Conservation (phyloP, 73 alveolate genomes). For the Tetrahymena thermophila region DNA sequence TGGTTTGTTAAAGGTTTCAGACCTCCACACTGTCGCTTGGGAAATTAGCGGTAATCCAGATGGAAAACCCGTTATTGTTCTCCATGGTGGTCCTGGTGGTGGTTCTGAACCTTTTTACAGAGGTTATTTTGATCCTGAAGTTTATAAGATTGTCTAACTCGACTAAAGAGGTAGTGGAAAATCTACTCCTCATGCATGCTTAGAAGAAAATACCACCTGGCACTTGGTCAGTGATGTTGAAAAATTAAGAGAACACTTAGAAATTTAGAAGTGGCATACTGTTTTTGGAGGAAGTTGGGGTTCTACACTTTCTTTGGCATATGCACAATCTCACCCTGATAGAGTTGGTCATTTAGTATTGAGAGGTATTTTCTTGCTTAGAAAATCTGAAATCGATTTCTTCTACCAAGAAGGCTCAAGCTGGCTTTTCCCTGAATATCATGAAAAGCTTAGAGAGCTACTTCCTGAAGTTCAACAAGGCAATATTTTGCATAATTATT, state of each 20-base stretch:
- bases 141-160: neutral
- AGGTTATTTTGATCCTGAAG: slow-evolving; percentile 7
- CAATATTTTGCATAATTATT: neutral
- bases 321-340: slow-evolving; percentile 14
- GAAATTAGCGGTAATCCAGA: slow-evolving; percentile 17
- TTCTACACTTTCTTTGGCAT: neutral
- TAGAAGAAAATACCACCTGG: slow-evolving; percentile 3
- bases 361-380: slow-evolving; percentile 19
- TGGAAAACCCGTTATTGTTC: slow-evolving; percentile 9
- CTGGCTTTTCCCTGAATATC: slow-evolving; percentile 27
- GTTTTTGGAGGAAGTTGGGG: slow-evolving; percentile 20
- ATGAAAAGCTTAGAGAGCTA: neutral
- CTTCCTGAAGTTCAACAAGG: slow-evolving; percentile 3
- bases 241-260: slow-evolving; percentile 9
- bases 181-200: slow-evolving; percentile 7
- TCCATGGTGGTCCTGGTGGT: slow-evolving; percentile 24
- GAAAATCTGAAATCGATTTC: slow-evolving; percentile 12
- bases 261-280: slow-evolving; percentile 17
- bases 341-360: slow-evolving; percentile 14
- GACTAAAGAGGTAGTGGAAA: slow-evolving; percentile 22
- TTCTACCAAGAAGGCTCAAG: slow-evolving; percentile 16
- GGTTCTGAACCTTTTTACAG: neutral
- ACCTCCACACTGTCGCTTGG: neutral
- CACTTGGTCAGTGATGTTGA: slow-evolving; percentile 3
- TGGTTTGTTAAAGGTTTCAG: slow-evolving; percentile 2